Percentiles rank a stretch among this genome's conserved stretches.
Conservation (phyloP, 345 rosid species). For the Noccaea bulbosa region DNA sequence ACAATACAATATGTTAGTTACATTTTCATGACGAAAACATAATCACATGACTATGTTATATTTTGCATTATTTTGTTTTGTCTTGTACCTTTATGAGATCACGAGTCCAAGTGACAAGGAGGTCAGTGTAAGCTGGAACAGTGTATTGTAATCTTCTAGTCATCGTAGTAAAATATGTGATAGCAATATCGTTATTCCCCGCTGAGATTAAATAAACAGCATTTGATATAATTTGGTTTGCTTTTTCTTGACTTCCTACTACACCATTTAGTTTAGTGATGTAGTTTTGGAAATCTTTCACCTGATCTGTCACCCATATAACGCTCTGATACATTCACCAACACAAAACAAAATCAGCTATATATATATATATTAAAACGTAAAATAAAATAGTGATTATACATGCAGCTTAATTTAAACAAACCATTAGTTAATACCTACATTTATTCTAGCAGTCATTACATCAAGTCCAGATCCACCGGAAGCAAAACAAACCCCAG, state of each 20-base stretch:
- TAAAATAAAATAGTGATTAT: not conserved
- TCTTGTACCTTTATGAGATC: slow-evolving; percentile 32
- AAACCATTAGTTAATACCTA: not conserved
- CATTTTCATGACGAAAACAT: not conserved
- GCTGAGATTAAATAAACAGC: slow-evolving; percentile 49
- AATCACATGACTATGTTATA: slow-evolving; percentile 7
- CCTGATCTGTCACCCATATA: slow-evolving; percentile 52
- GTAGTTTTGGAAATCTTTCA: slow-evolving; percentile 54
- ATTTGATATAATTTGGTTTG: slow-evolving; percentile 48
- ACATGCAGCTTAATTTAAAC: not conserved
- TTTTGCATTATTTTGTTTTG: not conserved
- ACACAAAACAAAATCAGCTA: not conserved
- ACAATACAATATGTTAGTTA: not conserved
- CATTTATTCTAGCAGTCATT: slow-evolving; percentile 28
- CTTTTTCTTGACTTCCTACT: slow-evolving; percentile 50
- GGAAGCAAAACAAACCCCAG: slow-evolving; percentile 47
- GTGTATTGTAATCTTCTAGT: slow-evolving; percentile 28
- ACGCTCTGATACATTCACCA: slow-evolving; percentile 43
- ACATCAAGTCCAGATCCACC: slow-evolving; percentile 45
- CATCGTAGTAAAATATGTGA: slow-evolving; percentile 42
- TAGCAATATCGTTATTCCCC: slow-evolving; percentile 66
- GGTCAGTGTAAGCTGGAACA: slow-evolving; percentile 34
- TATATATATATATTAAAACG: not conserved
- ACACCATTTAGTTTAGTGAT: slow-evolving; percentile 43
- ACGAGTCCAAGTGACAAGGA: slow-evolving; percentile 36